Evolutionary conservation across 345 rosid species (phyloP), one percentile per base, ranked within the genome.

Genomic region (Xanthoceras sorbifolium): DNA sequence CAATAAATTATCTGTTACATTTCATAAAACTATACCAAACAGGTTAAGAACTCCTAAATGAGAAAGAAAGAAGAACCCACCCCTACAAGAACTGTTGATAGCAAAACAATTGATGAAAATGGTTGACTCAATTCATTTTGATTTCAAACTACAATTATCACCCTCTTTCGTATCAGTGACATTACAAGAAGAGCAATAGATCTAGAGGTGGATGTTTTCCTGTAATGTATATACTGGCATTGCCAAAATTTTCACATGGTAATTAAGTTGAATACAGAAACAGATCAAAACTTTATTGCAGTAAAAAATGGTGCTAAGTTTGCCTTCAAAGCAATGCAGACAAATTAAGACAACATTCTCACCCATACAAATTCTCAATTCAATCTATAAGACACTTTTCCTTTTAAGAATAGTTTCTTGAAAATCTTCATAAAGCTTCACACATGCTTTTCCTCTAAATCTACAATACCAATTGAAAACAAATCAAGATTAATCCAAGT

Each of bases 401-500:
- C 62, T 25, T 28, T 20, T 9, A 73, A 61, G 6, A 64, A 77
- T 50, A 36, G 12, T 61, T 72, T 74, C 25, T 50, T 29, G 57
- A 64, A 74, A 69, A 52, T 26, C 55, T 52, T 55, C 66, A 55
- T 42, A 34, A 42, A 67, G 28, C 64, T 50, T 73, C 78, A 70
- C 64, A 67, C 40, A n/a, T 18, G 48, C 52, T 46, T n/a, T 57
- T 3, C 59, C 79, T 64, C 55, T 54, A 65, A 38, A 78, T 79
- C 79, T 78, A 79, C 77, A 81, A 69, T 36, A 61, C 82, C 81
- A 73, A 65, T 14, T n/a, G 15, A 75, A 54, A 71, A 42, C 22
- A 79, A 22, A 65, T 34, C 57, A 73, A 62, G 67, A 78, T 48
- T 79, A 74, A 77, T 71, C 79, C 73, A 71, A 66, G 38, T 77